phyloP scores from a whole-genome alignment of 2,329 filamentous ascomycete genomes.

The Calonectria leucothoes region DNA sequence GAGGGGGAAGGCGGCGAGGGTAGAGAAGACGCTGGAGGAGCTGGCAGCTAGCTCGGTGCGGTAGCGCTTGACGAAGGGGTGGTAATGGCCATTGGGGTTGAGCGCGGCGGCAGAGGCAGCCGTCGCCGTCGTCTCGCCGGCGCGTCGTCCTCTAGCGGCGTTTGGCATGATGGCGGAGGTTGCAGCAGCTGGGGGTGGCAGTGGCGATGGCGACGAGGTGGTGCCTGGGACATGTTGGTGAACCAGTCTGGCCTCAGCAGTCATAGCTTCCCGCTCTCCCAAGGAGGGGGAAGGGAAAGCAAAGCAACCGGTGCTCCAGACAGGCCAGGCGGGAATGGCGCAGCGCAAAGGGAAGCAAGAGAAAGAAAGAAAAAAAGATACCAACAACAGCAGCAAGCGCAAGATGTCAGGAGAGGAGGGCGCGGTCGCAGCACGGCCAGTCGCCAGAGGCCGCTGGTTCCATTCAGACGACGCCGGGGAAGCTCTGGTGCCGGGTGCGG shows the following conservation, averaged over 20 bases:
- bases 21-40: constrained; percentile 81
- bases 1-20: constrained; percentile 84
- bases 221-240: constrained; percentile 53
- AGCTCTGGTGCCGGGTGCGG: constrained; percentile 34
- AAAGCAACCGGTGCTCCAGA: constrained; percentile 31
- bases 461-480: constrained; percentile 40
- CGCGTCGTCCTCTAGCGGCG: constrained; percentile 44
- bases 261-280: constrained; percentile 48
- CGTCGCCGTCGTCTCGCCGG: constrained; percentile 40
- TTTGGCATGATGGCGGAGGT: constrained; percentile 40
- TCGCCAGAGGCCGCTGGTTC: constrained; percentile 38
- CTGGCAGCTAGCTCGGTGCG: constrained; percentile 84
- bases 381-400: too few relatives aligned
- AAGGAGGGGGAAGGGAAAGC: constrained; percentile 15
- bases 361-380: too few relatives aligned
- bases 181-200: constrained; percentile 41
- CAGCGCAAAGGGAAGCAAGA: too few relatives aligned
- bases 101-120: constrained; percentile 24
- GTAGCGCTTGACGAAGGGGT: constrained; percentile 75
- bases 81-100: constrained; percentile 45
- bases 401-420: constrained; percentile 10
- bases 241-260: constrained; percentile 49
- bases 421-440: constrained; percentile 44
- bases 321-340: neutral
- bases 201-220: constrained; percentile 45